A percentile compares a stretch with the other conserved stretches of the same genome.
Evolutionary conservation across 2,329 filamentous ascomycete genomes (phyloP).

Genomic region (Thermothelomyces thermophilus): DNA sequence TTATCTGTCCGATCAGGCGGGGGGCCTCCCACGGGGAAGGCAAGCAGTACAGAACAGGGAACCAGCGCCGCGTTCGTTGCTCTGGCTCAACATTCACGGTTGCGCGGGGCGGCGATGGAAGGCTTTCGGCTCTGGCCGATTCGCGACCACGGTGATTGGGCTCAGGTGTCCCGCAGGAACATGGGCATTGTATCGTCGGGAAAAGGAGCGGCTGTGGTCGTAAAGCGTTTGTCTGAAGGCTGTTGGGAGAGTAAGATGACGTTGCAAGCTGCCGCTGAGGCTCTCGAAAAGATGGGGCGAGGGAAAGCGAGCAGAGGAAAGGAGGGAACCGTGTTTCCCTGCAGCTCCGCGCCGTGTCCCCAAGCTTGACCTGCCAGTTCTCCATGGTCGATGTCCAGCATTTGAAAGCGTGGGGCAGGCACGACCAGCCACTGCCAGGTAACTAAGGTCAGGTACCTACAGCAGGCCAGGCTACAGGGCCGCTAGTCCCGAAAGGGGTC

Average conservation of each 20-base stretch:
- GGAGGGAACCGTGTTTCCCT: conserved; percentile 3
- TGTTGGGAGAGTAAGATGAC: conserved; percentile 2
- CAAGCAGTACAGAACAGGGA: too few species aligned
- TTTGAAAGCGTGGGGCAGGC: conserved; percentile 22
- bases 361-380: too few species aligned
- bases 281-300: background rate
- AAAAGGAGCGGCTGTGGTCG: conserved; percentile 2
- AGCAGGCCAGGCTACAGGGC: background rate
- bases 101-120: background rate
- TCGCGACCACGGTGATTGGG: conserved; percentile 15
- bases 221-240: conserved; percentile 2
- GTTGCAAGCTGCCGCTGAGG: conserved; percentile 6
- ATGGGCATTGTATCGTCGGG: conserved; percentile 19
- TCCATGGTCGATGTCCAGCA: conserved; percentile 14
- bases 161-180: conserved; percentile 21
- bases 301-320: background rate
- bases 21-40: background rate
- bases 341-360: conserved; percentile 1
- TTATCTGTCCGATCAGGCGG: background rate
- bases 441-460: too few species aligned
- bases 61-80: too few species aligned
- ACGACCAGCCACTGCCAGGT: conserved; percentile 10
- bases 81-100: too few species aligned
- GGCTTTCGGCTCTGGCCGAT: conserved; percentile 17
- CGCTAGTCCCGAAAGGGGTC: conserved; percentile 18